Conservation (phyloP, 257 asterid species). For the Gynochthodes officinalis region DNA sequence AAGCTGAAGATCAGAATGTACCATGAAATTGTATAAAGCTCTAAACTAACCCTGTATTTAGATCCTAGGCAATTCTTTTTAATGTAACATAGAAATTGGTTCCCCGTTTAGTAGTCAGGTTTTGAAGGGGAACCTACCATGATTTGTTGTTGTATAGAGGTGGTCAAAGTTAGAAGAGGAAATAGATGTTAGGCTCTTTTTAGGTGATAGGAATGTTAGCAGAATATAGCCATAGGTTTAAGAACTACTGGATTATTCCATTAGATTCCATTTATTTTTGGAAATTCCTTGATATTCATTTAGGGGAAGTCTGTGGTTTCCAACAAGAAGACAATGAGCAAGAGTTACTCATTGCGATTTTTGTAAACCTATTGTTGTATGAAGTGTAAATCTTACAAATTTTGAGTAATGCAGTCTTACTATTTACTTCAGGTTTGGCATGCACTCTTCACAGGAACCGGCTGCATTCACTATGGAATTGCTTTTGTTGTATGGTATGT, state of each 20-base stretch:
- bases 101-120: conserved; percentile 27
- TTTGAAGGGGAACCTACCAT: conserved; percentile 38
- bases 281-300: conserved; percentile 13
- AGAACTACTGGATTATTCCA: conserved; percentile 6
- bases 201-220: conserved; percentile 27
- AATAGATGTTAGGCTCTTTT: conserved; percentile 30
- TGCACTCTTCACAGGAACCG: background rate
- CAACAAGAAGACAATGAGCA: background rate
- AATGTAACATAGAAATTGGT: conserved; percentile 51
- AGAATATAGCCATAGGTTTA: conserved; percentile 31
- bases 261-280: conserved; percentile 13
- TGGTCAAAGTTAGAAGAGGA: conserved; percentile 29
- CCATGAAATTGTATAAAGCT: conserved; percentile 49
- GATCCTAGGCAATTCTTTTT: conserved; percentile 47
- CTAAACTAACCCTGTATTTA: conserved; percentile 46
- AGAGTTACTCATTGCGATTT: background rate
- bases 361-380: background rate
- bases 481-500: no score
- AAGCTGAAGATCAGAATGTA: conserved; percentile 32
- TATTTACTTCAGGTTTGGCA: background rate
- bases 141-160: conserved; percentile 50
- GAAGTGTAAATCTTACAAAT: background rate
- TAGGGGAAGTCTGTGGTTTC: background rate
- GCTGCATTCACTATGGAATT: no score
- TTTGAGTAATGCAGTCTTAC: background rate